Evolutionary conservation across 2,329 filamentous ascomycete species (phyloP).

Genomic region (Amauroascus verrucosus): DNA sequence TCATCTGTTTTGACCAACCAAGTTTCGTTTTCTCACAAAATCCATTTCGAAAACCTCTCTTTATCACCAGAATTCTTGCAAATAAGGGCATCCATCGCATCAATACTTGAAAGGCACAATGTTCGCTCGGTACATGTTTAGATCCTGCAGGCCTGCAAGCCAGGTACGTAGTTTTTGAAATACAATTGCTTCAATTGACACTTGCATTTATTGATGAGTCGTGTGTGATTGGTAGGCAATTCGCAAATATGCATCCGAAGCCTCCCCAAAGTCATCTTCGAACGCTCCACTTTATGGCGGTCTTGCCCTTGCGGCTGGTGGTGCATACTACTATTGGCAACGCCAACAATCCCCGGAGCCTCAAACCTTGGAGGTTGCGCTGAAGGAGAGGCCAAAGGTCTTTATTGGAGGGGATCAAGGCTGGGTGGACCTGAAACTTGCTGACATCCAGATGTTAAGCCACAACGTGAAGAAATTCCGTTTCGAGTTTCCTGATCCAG

Average conservation of each 20-base stretch:
- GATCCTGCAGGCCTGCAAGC: slow-evolving; percentile 54
- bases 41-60: background rate
- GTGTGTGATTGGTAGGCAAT: slow-evolving; percentile 41
- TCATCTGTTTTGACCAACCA: background rate
- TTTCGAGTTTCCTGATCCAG: slow-evolving; percentile 74
- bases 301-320: slow-evolving; percentile 38
- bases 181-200: background rate
- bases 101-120: slow-evolving; percentile 37
- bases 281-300: slow-evolving; percentile 50
- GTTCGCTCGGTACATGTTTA: slow-evolving; percentile 57
- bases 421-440: slow-evolving; percentile 70
- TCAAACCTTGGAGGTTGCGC: slow-evolving; percentile 22
- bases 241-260: slow-evolving; percentile 62
- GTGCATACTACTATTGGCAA: slow-evolving; percentile 47
- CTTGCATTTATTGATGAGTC: background rate
- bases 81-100: background rate
- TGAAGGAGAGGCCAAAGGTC: slow-evolving; percentile 38
- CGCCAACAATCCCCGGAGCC: slow-evolving; percentile 24
- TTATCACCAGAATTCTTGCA: background rate
- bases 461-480: slow-evolving; percentile 91
- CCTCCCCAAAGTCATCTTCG: slow-evolving; percentile 28
- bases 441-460: slow-evolving; percentile 69
- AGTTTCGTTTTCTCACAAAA: background rate
- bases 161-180: slow-evolving; percentile 42
- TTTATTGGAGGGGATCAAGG: slow-evolving; percentile 84